These are phyloP conservation scores for Talaromyces stipitatus DNA, from an alignment of 495 filamentous ascomycete genomes.

Conservation along the genomic window DNA sequence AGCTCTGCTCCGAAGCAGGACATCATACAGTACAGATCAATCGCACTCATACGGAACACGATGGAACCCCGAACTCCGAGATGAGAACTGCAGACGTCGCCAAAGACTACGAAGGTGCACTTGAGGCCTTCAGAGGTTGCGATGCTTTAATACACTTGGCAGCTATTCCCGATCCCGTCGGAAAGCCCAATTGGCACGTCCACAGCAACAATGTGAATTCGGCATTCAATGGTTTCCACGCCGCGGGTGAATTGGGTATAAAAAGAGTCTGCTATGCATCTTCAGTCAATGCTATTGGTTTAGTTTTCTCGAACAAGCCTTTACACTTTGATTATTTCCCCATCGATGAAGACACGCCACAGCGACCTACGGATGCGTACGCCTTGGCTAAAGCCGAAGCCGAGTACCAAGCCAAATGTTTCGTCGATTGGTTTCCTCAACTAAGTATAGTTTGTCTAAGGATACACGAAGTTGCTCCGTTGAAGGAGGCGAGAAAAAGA, in stretches of 20 bases:
- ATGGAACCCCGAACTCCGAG: conserved; percentile 4
- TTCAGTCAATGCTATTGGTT: conserved; percentile 14
- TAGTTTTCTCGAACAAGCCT: conserved; percentile 12
- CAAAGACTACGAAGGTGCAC: conserved; percentile 10
- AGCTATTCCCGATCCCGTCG: conserved; percentile 13
- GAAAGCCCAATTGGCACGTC: conserved; percentile 10
- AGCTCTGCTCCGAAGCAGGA: conserved; percentile 7
- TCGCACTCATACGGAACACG: conserved; percentile 7
- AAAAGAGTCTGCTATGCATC: conserved; percentile 12
- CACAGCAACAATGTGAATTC: conserved; percentile 17
- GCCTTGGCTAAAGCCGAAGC: conserved; percentile 14
- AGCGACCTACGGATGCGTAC: conserved; percentile 13
- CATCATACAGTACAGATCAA: conserved; percentile 14
- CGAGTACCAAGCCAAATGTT: conserved; percentile 10
- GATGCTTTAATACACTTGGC: conserved; percentile 15
- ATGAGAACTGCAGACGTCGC: conserved; percentile 12
- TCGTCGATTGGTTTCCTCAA: conserved; percentile 13
- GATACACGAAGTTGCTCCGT: conserved; percentile 13
- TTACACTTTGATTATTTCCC: conserved; percentile 16
- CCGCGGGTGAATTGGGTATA: conserved; percentile 12
- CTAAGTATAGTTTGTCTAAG: conserved; percentile 16
- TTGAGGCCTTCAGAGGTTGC: conserved; percentile 13
- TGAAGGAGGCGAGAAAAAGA: conserved; percentile 10
- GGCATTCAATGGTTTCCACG: conserved; percentile 14
- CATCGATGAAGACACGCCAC: conserved; percentile 12